phyloP scores from a whole-genome alignment of 306 rosid species.

The Castanospermum australe region DNA sequence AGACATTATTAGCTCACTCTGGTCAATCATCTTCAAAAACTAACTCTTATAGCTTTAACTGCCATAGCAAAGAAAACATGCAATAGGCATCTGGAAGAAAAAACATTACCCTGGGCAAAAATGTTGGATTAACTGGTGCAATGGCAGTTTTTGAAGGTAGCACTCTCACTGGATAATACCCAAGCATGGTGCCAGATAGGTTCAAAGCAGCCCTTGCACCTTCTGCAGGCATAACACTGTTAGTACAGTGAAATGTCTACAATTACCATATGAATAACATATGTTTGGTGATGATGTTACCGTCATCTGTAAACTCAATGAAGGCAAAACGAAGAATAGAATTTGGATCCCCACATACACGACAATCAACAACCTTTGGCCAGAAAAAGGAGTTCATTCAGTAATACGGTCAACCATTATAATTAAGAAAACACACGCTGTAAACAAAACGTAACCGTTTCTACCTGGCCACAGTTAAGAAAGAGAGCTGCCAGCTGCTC shows the following conservation, averaged over 20 bases:
- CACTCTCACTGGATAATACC: conserved; percentile 85
- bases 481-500: conserved; percentile 97
- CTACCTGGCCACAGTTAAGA: conserved; percentile 91
- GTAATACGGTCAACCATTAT: conserved; percentile 26
- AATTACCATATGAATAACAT: background rate
- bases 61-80: background rate
- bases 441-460: background rate
- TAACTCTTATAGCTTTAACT: background rate
- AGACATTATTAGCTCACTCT: conserved; percentile 13
- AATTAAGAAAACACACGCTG: background rate
- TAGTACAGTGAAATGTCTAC: conserved; percentile 18
- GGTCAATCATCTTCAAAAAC: background rate
- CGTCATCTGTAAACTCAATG: conserved; percentile 95
- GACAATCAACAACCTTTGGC: conserved; percentile 90
- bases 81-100: background rate
- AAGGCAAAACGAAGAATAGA: conserved; percentile 97
- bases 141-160: conserved; percentile 99
- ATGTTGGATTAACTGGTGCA: conserved; percentile 95
- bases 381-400: conserved; percentile 29
- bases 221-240: conserved; percentile 52
- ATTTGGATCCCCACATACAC: conserved; percentile 97
- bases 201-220: conserved; percentile 91
- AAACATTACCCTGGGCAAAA: conserved; percentile 85
- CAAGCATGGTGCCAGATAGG: conserved; percentile 97
- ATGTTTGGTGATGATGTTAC: conserved; percentile 31